A percentile compares a stretch with the other conserved stretches of the same genome.
These are phyloP conservation scores for Jimgerdemannia lactiflua DNA, from an alignment of 192 early-diverging fungal genomes.

Conservation along the genomic window DNA sequence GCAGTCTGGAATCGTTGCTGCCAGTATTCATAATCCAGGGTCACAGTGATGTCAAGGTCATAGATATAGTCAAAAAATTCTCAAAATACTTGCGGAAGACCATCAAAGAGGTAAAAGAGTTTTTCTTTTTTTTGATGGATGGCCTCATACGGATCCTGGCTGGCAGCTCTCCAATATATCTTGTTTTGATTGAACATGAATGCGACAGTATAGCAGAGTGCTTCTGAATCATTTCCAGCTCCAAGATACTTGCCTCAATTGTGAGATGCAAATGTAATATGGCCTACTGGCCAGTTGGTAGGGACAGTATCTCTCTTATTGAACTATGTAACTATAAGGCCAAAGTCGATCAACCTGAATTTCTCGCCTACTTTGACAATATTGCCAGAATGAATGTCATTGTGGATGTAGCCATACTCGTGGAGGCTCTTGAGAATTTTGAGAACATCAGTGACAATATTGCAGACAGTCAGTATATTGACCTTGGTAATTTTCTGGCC, in stretches of 20 bases:
- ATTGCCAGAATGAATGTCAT: too few relatives aligned
- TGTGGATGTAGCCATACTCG: too few relatives aligned
- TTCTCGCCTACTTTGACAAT: neutral
- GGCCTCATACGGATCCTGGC: constrained; percentile 1
- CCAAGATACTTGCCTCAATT: constrained; percentile 8
- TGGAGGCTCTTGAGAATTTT: too few relatives aligned
- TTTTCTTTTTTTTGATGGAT: constrained; percentile 10
- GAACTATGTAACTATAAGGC: neutral
- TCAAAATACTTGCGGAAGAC: constrained; percentile 2
- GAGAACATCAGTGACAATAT: too few relatives aligned
- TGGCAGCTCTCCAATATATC: constrained; percentile 1
- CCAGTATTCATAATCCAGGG: constrained; percentile 7
- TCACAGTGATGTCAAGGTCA: constrained; percentile 6
- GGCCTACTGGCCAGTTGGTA: neutral
- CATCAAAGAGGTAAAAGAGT: constrained; percentile 5
- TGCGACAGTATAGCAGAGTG: constrained; percentile 8
- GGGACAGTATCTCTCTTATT: constrained; percentile 6
- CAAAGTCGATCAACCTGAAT: constrained; percentile 5
- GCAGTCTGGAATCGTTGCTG: constrained; percentile 1
- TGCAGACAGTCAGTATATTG: too few relatives aligned
- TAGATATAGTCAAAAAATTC: constrained; percentile 8
- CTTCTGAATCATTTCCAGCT: constrained; percentile 5
- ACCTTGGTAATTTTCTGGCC: neutral
- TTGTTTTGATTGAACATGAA: constrained; percentile 9
- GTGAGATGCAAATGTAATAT: constrained; percentile 6